Evolutionary conservation across 1,284 basidiomycete genomes (phyloP), one percentile per base, ranked within the genome.

Genomic region (Stygiomarasmius scandens): DNA sequence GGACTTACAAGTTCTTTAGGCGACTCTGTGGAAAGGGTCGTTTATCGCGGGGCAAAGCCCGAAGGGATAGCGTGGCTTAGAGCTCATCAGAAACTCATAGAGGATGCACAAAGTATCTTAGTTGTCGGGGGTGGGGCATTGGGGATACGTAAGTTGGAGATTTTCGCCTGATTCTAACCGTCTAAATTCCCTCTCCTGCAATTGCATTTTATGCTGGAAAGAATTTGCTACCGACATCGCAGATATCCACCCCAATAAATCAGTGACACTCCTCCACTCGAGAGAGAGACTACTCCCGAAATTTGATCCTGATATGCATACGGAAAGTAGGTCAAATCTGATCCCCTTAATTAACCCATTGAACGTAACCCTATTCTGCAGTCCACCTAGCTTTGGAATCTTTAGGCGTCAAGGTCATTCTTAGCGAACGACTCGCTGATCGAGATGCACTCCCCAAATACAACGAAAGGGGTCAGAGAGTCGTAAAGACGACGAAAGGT

Each of bases 151-250:
- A 64, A 69, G 84, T 68, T 19, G 12, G 45, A 19, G 44, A 25
- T 12, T 55, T 24, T 43, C 46, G 46, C 27, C 34, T n/a, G 16
- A 49, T 44, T 16, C 19, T 19, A 24, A 53, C 19, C 12, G n/a
- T n/a, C 29, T 32, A 5, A 32, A 32, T 32, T 32, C 12, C 6
- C 12, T 32, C 12, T 32, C 6, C 12, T 32, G 12, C 29, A 32
- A 32, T 32, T 32, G 29, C 29, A 12, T 6, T 32, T 5, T 32
- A 32, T 32, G 12, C 12, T 32, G 29, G 12, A 12, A 32, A 85
- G 80, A 91, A 68, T 86, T 86, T 63, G 86, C 88, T 0, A 82
- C 85, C 1, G 89, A 92, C 67, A 85, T 90, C 61, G 83, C 82
- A 29, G 81, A 82, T 12, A 65, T 85, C 16, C 80, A 84, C 63